Evolutionary conservation across 257 asterid species (phyloP), one percentile per base, ranked within the genome.

Genomic region (Mentha longifolia): DNA sequence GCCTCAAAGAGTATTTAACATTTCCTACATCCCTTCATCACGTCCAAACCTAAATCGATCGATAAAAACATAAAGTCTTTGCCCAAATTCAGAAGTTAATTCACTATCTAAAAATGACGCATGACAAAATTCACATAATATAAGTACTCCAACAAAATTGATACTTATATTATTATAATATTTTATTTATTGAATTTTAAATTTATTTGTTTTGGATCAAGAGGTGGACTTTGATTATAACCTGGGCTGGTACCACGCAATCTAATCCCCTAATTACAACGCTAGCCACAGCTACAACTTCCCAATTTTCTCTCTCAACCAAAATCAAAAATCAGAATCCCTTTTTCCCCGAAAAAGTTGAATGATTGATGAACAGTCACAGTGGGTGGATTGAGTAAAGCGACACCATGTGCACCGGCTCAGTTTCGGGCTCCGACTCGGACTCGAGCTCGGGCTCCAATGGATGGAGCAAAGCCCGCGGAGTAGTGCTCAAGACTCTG

Each of bases 391-490:
- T 77, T 69, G 67, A 80, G 79, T 60, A 68, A 67, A 65, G 74
- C 61, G n/a, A 57, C 72, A 11, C 16, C 37, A 20, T 86, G 95
- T 81, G 95, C 79, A 72, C 86, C 67, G 90, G 85, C 74, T 80
- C 92, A 71, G 85, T 51, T 66, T 84, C 97, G 77, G 91, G 83
- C 25, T 82, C 88, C 76, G 84, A 75, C 54, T 77, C 87, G 31
- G 85, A 74, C 62, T 75, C 87, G 16, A 82, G 68, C 30, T 66
- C 91, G 11, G 85, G 73, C 74, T 74, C 95, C 13, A 90, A 82
- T 72, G 95, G 92, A 61, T 91, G 97, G 97, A 78, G 79, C 83
- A 82, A 77, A 74, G 88, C 89, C 72, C 83, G 91, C 14, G 97
- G 98, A 67, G 89, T 88, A 65, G 93, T 85, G 68, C 75, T 92